Conservation (phyloP, 352 stramenopile genomes). For the Globisporangium barbulae region DNA sequence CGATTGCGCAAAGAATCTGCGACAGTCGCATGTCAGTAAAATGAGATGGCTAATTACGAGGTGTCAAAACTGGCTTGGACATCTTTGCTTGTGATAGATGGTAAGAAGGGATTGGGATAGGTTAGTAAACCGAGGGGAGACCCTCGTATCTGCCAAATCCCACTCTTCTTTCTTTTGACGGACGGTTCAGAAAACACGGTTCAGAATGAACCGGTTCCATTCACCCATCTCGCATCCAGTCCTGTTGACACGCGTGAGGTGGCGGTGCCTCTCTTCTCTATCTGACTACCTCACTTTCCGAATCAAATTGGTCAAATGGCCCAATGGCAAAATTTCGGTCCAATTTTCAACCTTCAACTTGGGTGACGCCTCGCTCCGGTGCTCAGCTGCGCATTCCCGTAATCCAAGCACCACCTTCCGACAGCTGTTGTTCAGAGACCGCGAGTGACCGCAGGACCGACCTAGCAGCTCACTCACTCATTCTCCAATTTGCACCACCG, state of each 20-base stretch:
- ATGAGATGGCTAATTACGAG: too few relatives aligned
- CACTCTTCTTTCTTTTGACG: neutral
- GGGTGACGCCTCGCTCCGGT: neutral
- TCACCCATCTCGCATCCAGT: neutral
- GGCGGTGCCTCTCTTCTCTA: neutral
- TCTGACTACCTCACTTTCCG: neutral
- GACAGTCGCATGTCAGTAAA: constrained; percentile 1
- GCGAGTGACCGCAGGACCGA: neutral
- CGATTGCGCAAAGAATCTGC: neutral
- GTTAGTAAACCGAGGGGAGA: neutral
- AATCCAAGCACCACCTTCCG: constrained; percentile 6
- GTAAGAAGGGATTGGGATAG: neutral
- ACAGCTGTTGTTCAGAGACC: constrained; percentile 1
- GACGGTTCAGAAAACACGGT: neutral
- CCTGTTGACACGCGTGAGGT: neutral
- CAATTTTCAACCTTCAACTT: constrained; percentile 14
- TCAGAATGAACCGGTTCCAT: neutral
- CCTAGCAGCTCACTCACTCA: constrained; percentile 5
- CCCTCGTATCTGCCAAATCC: neutral
- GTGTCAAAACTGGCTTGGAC: neutral
- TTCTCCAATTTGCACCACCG: constrained; percentile 3
- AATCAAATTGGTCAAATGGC: too few relatives aligned
- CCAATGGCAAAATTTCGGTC: constrained; percentile 13
- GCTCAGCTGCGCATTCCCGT: constrained; percentile 10
- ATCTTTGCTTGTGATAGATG: neutral